These are phyloP conservation scores for Trichoderma koningiopsis DNA, from an alignment of 2,329 filamentous ascomycete species.

Conservation along the genomic window DNA sequence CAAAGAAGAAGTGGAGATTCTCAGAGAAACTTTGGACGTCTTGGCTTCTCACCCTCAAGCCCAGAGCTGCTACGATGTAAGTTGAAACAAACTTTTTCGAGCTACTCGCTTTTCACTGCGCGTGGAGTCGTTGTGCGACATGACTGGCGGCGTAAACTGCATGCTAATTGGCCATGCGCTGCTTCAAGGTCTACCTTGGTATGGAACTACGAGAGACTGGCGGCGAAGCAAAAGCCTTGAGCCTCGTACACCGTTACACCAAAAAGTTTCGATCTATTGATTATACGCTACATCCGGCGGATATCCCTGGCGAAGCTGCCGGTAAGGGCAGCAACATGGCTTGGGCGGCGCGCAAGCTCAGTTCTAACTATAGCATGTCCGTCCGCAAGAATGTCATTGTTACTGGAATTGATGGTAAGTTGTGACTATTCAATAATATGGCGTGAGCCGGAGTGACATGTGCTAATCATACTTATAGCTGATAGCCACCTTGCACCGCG, in stretches of 20 bases:
- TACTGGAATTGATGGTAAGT: conserved; percentile 72
- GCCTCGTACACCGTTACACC: conserved; percentile 63
- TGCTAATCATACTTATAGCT: conserved; percentile 46
- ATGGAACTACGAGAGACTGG: conserved; percentile 71
- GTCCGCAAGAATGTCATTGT: conserved; percentile 64
- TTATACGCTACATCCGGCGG: conserved; percentile 67
- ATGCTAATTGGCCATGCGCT: conserved; percentile 13
- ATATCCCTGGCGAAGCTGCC: conserved; percentile 67
- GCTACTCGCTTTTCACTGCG: background rate
- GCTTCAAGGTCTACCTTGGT: conserved; percentile 64
- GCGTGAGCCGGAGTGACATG: background rate
- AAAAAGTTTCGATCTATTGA: conserved; percentile 68
- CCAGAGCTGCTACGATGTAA: conserved; percentile 67
- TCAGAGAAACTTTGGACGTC: conserved; percentile 69
- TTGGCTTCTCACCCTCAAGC: conserved; percentile 68
- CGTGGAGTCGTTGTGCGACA: background rate
- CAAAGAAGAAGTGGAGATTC: conserved; percentile 69
- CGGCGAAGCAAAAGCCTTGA: conserved; percentile 62
- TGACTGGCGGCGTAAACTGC: background rate
- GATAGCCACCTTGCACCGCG: conserved; percentile 70
- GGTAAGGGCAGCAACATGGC: conserved; percentile 76
- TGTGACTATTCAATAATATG: background rate
- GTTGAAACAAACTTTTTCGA: conserved; percentile 37
- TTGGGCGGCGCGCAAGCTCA: conserved; percentile 69
- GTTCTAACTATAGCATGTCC: conserved; percentile 58